Conservation (phyloP, 2,329 filamentous ascomycete genomes). For the Xylariales sp. region DNA sequence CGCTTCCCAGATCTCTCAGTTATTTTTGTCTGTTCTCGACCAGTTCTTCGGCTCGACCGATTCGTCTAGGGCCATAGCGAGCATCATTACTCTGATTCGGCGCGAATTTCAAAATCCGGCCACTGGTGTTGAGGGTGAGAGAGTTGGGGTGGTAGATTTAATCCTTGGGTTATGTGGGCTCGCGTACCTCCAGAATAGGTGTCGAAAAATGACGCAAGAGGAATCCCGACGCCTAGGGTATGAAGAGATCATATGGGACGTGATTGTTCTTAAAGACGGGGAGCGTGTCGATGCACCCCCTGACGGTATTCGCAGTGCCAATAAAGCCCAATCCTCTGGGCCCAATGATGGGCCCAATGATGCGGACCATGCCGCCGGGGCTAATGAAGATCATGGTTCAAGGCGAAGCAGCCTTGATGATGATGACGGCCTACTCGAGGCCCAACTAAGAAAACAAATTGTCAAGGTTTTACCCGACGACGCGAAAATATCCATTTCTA, state of each 20-base stretch:
- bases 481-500: constrained; percentile 70
- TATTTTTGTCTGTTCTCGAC: constrained; percentile 69
- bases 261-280: constrained; percentile 71
- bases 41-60: constrained; percentile 76
- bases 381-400: constrained; percentile 51
- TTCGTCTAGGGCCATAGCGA: constrained; percentile 73
- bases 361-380: constrained; percentile 50
- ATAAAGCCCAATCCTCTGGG: constrained; percentile 41
- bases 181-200: constrained; percentile 70
- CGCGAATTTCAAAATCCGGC: constrained; percentile 73
- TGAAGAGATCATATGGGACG: constrained; percentile 73
- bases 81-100: constrained; percentile 72
- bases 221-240: constrained; percentile 59
- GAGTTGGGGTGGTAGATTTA: constrained; percentile 70
- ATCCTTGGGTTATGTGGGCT: constrained; percentile 69
- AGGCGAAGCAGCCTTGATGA: constrained; percentile 45
- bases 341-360: constrained; percentile 41
- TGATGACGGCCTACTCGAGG: constrained; percentile 60
- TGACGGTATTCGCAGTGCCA: constrained; percentile 51
- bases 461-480: constrained; percentile 65
- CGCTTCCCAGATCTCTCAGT: constrained; percentile 67
- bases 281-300: constrained; percentile 66
- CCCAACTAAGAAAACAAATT: constrained; percentile 64
- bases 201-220: constrained; percentile 62
- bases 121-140: constrained; percentile 68